These are phyloP conservation scores for Dunaliella sp. DNA, from an alignment of 139 green algal species.

Conservation along the genomic window DNA sequence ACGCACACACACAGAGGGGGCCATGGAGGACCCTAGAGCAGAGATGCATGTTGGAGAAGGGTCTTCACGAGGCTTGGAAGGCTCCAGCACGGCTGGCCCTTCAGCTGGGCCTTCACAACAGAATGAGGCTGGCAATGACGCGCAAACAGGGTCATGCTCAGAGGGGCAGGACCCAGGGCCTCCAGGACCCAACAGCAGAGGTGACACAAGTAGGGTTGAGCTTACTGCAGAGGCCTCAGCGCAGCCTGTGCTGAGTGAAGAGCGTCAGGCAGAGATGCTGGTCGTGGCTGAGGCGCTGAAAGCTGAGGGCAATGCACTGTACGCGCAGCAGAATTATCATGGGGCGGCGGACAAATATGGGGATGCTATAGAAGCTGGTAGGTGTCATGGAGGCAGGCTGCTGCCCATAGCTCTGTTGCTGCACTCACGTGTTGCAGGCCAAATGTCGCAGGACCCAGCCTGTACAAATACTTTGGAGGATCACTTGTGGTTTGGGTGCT, in stretches of 20 bases:
- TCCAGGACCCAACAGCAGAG: not conserved
- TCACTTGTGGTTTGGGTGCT: too few species aligned
- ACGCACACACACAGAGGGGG: not conserved
- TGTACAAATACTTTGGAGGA: too few species aligned
- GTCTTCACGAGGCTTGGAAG: too few species aligned
- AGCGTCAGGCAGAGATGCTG: slow-evolving; percentile 22
- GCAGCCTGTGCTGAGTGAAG: not conserved
- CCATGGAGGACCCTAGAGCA: too few species aligned
- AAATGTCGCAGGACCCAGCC: too few species aligned
- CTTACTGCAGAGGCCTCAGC: not conserved
- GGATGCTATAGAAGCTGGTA: slow-evolving; percentile 44
- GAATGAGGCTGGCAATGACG: too few species aligned
- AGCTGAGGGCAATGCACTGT: slow-evolving; percentile 67
- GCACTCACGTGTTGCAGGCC: too few species aligned
- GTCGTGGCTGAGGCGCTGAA: slow-evolving; percentile 59
- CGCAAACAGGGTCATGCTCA: not conserved
- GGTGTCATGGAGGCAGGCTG: too few species aligned
- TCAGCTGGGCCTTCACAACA: not conserved
- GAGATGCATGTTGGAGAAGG: too few species aligned
- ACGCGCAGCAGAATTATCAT: slow-evolving; percentile 42
- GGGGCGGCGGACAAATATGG: slow-evolving; percentile 61
- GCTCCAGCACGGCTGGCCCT: too few species aligned
- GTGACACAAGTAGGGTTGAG: not conserved
- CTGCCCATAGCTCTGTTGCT: too few species aligned
- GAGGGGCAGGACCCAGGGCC: not conserved